Conservation (phyloP, 2,329 filamentous ascomycete genomes). For the Nigrograna mackinnonii region DNA sequence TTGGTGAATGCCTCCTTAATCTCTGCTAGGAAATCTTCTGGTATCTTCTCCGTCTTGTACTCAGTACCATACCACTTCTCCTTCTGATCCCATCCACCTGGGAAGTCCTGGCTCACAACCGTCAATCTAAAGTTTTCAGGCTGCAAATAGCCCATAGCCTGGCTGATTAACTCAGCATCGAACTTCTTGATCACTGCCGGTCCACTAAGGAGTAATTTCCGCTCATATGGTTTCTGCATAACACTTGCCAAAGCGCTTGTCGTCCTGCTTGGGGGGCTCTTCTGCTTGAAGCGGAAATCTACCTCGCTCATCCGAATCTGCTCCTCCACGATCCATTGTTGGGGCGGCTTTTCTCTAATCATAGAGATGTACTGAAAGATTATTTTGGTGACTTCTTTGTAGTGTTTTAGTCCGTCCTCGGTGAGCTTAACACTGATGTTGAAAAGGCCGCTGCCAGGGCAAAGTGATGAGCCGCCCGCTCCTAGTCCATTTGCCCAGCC, state of each 20-base stretch:
- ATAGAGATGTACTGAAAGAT: conserved; percentile 92
- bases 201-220: conserved; percentile 86
- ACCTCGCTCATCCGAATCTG: conserved; percentile 89
- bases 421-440: conserved; percentile 80
- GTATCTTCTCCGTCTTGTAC: conserved; percentile 81
- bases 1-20: conserved; percentile 67
- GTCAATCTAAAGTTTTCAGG: conserved; percentile 90
- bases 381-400: conserved; percentile 78
- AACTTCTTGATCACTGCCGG: conserved; percentile 78
- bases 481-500: conserved; percentile 87
- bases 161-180: conserved; percentile 73
- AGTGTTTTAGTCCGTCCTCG: conserved; percentile 80
- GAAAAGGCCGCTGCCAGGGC: conserved; percentile 80
- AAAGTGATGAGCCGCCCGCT: conserved; percentile 75
- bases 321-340: conserved; percentile 94
- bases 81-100: conserved; percentile 81
- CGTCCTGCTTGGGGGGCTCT: conserved; percentile 85
- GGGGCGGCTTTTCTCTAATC: conserved; percentile 76
- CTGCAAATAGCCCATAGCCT: conserved; percentile 72
- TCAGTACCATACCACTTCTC: conserved; percentile 99
- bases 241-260: conserved; percentile 81
- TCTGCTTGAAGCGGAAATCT: conserved; percentile 93
- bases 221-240: conserved; percentile 89
- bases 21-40: conserved; percentile 72
- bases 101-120: conserved; percentile 80